Evolutionary conservation across 2,329 filamentous ascomycete species (phyloP).

Genomic region (Diaporthe citrichinensis): DNA sequence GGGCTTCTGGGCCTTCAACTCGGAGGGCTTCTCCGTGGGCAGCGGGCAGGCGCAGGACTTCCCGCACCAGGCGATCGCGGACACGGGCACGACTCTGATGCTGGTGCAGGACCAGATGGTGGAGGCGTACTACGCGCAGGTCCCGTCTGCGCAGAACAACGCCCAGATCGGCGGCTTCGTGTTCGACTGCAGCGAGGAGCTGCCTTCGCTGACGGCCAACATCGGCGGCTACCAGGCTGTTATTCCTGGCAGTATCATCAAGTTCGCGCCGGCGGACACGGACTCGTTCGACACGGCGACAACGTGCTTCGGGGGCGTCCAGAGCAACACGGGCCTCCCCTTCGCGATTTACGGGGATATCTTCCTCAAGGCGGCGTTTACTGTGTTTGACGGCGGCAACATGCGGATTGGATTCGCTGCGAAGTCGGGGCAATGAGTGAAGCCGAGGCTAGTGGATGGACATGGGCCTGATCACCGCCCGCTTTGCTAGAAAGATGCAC

Average conservation of each 20-base stretch:
- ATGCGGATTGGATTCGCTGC: slow-evolving; percentile 63
- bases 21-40: slow-evolving; percentile 68
- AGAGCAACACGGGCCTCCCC: slow-evolving; percentile 68
- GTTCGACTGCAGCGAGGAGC: slow-evolving; percentile 46
- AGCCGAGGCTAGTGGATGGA: not conserved
- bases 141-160: slow-evolving; percentile 62
- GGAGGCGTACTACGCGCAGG: slow-evolving; percentile 69
- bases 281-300: slow-evolving; percentile 65
- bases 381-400: slow-evolving; percentile 70
- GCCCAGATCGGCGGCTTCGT: slow-evolving; percentile 62
- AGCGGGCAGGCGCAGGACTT: slow-evolving; percentile 51
- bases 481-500: not conserved
- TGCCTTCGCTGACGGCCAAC: slow-evolving; percentile 55
- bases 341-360: slow-evolving; percentile 78
- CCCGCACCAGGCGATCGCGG: slow-evolving; percentile 69
- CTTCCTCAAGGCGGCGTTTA: slow-evolving; percentile 79
- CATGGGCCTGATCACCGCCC: not conserved
- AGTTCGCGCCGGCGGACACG: slow-evolving; percentile 61
- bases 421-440: slow-evolving; percentile 45
- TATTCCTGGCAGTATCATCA: slow-evolving; percentile 60
- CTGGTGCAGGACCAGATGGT: slow-evolving; percentile 66
- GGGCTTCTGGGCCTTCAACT: slow-evolving; percentile 75
- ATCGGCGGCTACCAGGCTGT: slow-evolving; percentile 64
- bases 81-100: slow-evolving; percentile 77
- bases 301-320: slow-evolving; percentile 77